phyloP scores from a whole-genome alignment of 1,284 basidiomycete species.

The Heterobasidion occidentale region DNA sequence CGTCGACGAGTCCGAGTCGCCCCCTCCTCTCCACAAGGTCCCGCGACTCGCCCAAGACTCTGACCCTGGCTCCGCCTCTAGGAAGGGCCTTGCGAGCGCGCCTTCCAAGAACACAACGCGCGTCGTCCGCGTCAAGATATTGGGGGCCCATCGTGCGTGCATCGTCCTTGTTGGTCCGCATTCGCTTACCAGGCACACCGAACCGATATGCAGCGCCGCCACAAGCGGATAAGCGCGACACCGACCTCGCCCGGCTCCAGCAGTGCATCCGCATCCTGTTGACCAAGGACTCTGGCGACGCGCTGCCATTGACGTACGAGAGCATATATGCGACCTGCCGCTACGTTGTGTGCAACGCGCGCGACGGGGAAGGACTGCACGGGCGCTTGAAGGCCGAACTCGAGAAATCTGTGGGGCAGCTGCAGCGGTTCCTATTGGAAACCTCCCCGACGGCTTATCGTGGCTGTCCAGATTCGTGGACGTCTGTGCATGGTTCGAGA shows the following conservation, averaged over 20 bases:
- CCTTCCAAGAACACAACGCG: neutral
- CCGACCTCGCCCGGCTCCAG: constrained; percentile 25
- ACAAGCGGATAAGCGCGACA: constrained; percentile 7
- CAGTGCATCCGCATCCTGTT: constrained; percentile 39
- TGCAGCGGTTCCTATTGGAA: constrained; percentile 29
- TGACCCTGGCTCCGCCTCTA: constrained; percentile 53
- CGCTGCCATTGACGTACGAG: constrained; percentile 43
- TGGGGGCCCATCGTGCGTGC: neutral
- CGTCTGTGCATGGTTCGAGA: constrained; percentile 55
- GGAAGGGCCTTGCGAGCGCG: constrained; percentile 21
- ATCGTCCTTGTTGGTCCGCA: neutral
- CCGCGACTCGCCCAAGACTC: constrained; percentile 54
- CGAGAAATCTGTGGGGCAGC: constrained; percentile 34
- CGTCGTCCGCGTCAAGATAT: constrained; percentile 2
- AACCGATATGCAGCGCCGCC: constrained; percentile 11
- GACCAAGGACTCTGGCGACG: constrained; percentile 22
- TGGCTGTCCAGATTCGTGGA: constrained; percentile 50
- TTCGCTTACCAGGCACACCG: neutral
- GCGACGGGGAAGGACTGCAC: constrained; percentile 49
- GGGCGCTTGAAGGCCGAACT: constrained; percentile 43
- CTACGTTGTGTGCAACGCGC: constrained; percentile 38
- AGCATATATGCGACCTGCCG: constrained; percentile 48
- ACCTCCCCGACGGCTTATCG: constrained; percentile 22
- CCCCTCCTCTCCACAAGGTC: constrained; percentile 58
- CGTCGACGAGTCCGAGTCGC: constrained; percentile 33